Conservation (phyloP, 257 asterid species). For the Solanum bukasovii region DNA sequence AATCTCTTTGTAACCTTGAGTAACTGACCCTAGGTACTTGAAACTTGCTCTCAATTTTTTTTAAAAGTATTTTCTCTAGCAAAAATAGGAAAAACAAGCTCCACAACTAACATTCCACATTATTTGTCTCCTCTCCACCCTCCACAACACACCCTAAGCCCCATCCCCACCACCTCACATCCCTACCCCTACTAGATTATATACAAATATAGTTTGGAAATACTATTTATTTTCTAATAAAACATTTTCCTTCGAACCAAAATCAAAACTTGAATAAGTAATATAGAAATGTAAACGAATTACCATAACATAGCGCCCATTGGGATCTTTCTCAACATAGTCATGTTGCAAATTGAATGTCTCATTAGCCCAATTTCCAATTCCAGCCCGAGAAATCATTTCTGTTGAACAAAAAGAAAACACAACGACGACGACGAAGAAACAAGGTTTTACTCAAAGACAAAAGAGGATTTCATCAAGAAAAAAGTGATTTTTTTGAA, state of each 20-base stretch:
- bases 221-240: neutral
- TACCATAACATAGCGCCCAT: constrained; percentile 63
- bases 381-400: constrained; percentile 21
- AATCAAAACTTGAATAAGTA: neutral
- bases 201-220: neutral
- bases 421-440: neutral
- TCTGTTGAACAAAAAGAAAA: constrained; percentile 11
- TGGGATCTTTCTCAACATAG: constrained; percentile 50
- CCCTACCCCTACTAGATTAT: neutral
- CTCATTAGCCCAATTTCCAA: constrained; percentile 11
- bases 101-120: neutral
- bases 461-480: neutral
- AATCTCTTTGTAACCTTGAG: neutral
- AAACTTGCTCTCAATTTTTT: neutral
- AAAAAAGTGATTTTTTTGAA: neutral
- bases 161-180: neutral
- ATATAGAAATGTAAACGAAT: neutral
- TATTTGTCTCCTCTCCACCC: neutral
- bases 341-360: constrained; percentile 19
- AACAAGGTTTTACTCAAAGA: neutral
- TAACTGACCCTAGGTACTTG: neutral
- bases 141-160: neutral
- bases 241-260: neutral
- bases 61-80: neutral
- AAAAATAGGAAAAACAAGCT: fast-evolving